A percentile compares a stretch with the other conserved stretches of the same genome.
Conservation (phyloP, 176 grass and related monocot species). For the Metroxylon sagu region DNA sequence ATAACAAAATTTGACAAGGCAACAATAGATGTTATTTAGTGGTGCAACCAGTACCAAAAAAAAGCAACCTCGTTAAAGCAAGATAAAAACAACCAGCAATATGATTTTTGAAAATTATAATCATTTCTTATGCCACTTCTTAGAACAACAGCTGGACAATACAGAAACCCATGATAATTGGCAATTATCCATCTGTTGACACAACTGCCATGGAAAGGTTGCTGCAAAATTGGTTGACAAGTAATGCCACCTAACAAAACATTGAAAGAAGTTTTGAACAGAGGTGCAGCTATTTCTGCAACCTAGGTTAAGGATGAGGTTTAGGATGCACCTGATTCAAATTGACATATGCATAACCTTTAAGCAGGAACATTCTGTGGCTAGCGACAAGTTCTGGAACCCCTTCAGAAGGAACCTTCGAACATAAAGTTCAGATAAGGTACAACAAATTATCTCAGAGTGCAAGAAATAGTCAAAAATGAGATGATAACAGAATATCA, state of each 20-base stretch:
- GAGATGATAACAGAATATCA: no score
- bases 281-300: background rate
- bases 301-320: background rate
- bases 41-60: no score
- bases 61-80: no score
- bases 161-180: background rate
- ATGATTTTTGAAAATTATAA: no score
- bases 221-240: conserved; percentile 85
- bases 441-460: background rate
- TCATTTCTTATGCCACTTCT: no score
- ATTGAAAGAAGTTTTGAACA: conserved; percentile 13
- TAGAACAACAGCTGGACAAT: no score
- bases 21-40: no score
- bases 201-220: conserved; percentile 90
- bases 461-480: no score
- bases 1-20: no score
- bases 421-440: conserved; percentile 2
- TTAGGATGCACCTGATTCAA: conserved; percentile 67
- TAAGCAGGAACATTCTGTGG: conserved; percentile 66
- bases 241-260: conserved; percentile 67
- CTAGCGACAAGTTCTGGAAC: conserved; percentile 75
- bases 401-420: conserved; percentile 92
- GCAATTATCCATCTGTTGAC: conserved; percentile 69
- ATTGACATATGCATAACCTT: conserved; percentile 91
- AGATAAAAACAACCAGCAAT: no score